phyloP scores from a whole-genome alignment of 768 basidiomycete species.

The Rossbeevera mucosa region DNA sequence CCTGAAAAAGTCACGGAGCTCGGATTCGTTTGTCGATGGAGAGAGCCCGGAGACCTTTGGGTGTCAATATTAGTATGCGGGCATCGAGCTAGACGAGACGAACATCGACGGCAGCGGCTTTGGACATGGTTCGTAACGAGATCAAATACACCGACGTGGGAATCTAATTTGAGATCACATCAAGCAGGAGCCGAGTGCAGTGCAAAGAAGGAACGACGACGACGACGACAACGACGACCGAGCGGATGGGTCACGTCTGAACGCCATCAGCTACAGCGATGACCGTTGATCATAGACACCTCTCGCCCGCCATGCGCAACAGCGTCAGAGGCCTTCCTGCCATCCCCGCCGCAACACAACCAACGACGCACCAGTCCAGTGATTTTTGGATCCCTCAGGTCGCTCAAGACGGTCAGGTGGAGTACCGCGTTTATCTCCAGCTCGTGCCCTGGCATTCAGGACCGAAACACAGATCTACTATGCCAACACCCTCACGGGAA shows the following conservation, averaged over 20 bases:
- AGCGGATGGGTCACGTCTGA: slow-evolving; percentile 4
- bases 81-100: slow-evolving; percentile 8
- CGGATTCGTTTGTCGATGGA: slow-evolving; percentile 55
- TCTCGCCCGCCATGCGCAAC: slow-evolving; percentile 4
- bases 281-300: slow-evolving; percentile 10
- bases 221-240: not conserved
- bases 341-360: slow-evolving; percentile 14
- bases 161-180: slow-evolving; percentile 2
- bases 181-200: slow-evolving; percentile 1
- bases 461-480: slow-evolving; percentile 74
- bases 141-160: slow-evolving; percentile 7
- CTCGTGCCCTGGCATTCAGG: not conserved
- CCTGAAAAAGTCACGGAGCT: slow-evolving; percentile 81
- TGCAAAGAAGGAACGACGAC: slow-evolving; percentile 16
- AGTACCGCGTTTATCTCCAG: slow-evolving; percentile 14
- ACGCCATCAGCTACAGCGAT: slow-evolving; percentile 13
- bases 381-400: slow-evolving; percentile 93
- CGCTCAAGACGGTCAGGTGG: slow-evolving; percentile 74
- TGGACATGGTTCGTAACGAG: slow-evolving; percentile 18
- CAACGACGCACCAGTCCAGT: slow-evolving; percentile 32
- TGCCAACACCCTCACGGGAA: slow-evolving; percentile 80
- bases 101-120: slow-evolving; percentile 33
- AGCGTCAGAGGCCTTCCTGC: slow-evolving; percentile 31
- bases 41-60: slow-evolving; percentile 69
- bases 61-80: not conserved